Evolutionary conservation across 169 alveolate species (phyloP).

Genomic region (Perkinsus olseni): DNA sequence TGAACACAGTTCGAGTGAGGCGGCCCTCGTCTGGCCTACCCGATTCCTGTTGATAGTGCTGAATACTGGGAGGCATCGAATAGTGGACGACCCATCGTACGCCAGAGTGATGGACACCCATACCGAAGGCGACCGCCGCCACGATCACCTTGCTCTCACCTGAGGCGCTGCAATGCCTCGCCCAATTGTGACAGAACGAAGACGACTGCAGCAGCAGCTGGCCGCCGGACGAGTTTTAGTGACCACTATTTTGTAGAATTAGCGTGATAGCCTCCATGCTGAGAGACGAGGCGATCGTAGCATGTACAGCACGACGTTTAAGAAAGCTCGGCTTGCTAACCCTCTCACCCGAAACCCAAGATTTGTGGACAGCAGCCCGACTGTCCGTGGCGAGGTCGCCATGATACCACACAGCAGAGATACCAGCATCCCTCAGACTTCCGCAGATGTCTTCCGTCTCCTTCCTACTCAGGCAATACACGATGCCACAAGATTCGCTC

Average conservation of each 20-base stretch:
- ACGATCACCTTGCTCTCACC: constrained; percentile 32
- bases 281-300: not conserved
- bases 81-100: constrained; percentile 91
- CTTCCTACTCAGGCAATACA: not conserved
- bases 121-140: constrained; percentile 95
- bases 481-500: not conserved
- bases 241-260: not conserved
- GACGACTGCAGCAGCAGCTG: not conserved
- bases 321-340: not conserved
- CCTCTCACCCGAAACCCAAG: not conserved
- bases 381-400: not conserved
- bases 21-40: too few relatives aligned
- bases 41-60: not conserved
- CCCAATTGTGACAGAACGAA: not conserved
- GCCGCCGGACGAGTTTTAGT: too few relatives aligned
- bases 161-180: not conserved
- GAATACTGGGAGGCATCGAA: constrained; percentile 73
- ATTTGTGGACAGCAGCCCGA: not conserved
- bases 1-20: too few relatives aligned
- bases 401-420: not conserved
- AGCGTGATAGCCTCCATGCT: not conserved
- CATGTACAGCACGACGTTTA: not conserved
- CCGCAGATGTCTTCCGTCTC: not conserved
- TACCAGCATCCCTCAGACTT: not conserved
- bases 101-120: constrained; percentile 95